Evolutionary conservation across 1,139 yeast genomes (phyloP), one percentile per base, ranked within the genome.

Genomic region (Yamadazyma aaseri): DNA sequence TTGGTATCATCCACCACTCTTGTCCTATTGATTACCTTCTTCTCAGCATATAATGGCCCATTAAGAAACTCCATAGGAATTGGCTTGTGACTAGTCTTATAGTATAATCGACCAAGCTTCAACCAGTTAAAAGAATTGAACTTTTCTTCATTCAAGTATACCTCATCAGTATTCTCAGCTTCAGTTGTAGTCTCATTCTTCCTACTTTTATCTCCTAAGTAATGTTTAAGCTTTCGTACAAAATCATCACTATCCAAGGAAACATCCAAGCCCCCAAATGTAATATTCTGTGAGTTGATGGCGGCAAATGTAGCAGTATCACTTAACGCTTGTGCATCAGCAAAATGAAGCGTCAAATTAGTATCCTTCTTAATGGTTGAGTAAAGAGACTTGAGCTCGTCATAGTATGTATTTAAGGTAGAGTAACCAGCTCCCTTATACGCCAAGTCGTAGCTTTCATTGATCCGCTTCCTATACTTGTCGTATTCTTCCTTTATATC

Each of bases 21-120:
- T 9, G 55, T 53, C 26, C 70, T 54, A 1, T 52, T 45, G 0
- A 49, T 55, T n/a, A 60, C 61, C 45, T 71, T 75, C 42, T 74
- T 71, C 43, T 81, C 83, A 1, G 81, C 64, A n/a, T 76, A 79
- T 33, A 86, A 61, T 0, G 95, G 90, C 0, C 95, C 95, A 36
- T 80, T 63, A 42, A 86, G 57, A 46, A 83, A 86, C 44, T 80
- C 85, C 12, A 70, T 60, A 1, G 77, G 67, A 0, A 73, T 59
- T 0, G 85, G 72, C 30, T 71, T 66, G 9, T 55, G 54, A 41
- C 84, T 72, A 13, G 70, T 53, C 34, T 65, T 57, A 44, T 71
- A 64, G 43, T 71, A 76, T 26, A 80, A 53, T 1, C 73, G 57
- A 0, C 94, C 95, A 25, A 84, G 53, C 36, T 67, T 65, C 29